Base-by-base conservation (phyloP, 2,329 filamentous ascomycete species). In the Phyllosticta ampelicida region DNA sequence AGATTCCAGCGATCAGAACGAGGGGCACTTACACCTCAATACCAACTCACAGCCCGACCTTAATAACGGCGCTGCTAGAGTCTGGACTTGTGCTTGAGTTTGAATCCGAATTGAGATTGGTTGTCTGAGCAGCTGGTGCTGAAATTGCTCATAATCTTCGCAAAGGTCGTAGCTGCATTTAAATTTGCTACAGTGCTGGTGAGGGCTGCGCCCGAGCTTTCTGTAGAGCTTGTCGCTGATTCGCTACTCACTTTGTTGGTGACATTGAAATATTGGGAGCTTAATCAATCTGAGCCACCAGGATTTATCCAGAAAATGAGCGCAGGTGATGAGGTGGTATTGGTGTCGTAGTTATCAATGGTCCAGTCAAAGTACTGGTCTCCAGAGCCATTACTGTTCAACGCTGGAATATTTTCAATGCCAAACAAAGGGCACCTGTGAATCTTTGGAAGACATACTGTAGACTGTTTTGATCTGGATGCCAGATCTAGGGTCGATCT, bases 181-280 rank as follows among this genome's bases (percentile, higher is more conserved):
- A 9, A 20, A 28, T 11, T 26, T 3, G 16, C 8, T 19, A 11
- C 23, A 0, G 29, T 36, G 28, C 18, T 52, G 48, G 55, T 18
- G 1, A 29, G 6, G 9, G 28, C 28, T 11, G 48, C n/a, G 48
- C 26, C 16, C 16, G 48, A n/a, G 19, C 19, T n/a, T 44, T n/a
- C 8, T 9, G 48, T 50, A 0, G 44, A 29, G 23, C 23, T 26
- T 23, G 26, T 48, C 19, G 48, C 13, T 11, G 54, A 51, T 36
- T 48, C 9, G 20, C 21, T 48, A 16, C 36, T 54, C 23, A 36
- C 10, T 10, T 48, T 36, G 1, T 23, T n/a, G 50, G 49, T 57
- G 55, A 53, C 26, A 16, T 57, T 57, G 50, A 57, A 57, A 16
- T 57, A 53, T 21, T 53, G 55, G 3, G 50, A 57, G 2, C 49